Percentiles rank a stretch among this genome's conserved stretches.
These are phyloP conservation scores for Geranium brycei DNA, from an alignment of 345 rosid species.

Conservation along the genomic window DNA sequence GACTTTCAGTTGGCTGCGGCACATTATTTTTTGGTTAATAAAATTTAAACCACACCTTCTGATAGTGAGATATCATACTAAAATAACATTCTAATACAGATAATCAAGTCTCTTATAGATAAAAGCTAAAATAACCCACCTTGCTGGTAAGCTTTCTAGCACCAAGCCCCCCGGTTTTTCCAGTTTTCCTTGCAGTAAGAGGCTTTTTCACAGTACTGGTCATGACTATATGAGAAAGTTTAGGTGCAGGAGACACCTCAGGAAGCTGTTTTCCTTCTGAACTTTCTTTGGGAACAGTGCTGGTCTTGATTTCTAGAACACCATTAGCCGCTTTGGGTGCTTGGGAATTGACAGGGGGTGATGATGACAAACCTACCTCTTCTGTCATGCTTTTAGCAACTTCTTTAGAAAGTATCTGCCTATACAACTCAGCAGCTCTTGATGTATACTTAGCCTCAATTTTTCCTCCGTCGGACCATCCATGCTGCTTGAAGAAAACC, in stretches of 20 bases:
- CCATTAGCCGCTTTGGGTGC: conserved; percentile 42
- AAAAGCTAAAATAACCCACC: conserved; percentile 26
- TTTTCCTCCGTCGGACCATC: conserved; percentile 85
- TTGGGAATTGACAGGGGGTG: conserved; percentile 42
- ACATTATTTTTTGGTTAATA: background rate
- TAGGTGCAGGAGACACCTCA: conserved; percentile 36
- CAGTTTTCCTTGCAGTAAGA: conserved; percentile 58
- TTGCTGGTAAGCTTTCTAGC: conserved; percentile 71
- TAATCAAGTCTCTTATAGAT: background rate
- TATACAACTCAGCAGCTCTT: conserved; percentile 80
- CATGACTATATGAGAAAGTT: conserved; percentile 35
- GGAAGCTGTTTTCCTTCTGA: conserved; percentile 27
- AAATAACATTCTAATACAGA: background rate
- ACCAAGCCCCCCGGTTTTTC: conserved; percentile 83
- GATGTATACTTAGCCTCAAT: conserved; percentile 98
- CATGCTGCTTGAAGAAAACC: conserved; percentile 87
- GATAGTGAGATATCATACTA: background rate
- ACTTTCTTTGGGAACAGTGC: conserved; percentile 38
- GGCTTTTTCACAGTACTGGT: conserved; percentile 71
- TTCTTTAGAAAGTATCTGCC: conserved; percentile 74
- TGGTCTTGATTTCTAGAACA: conserved; percentile 33
- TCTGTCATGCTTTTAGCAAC: conserved; percentile 69
- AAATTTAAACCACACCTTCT: background rate
- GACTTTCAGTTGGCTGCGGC: conserved; percentile 64
- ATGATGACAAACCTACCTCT: conserved; percentile 43